phyloP scores from a whole-genome alignment of 139 green algal genomes.

The Closterium sp. region DNA sequence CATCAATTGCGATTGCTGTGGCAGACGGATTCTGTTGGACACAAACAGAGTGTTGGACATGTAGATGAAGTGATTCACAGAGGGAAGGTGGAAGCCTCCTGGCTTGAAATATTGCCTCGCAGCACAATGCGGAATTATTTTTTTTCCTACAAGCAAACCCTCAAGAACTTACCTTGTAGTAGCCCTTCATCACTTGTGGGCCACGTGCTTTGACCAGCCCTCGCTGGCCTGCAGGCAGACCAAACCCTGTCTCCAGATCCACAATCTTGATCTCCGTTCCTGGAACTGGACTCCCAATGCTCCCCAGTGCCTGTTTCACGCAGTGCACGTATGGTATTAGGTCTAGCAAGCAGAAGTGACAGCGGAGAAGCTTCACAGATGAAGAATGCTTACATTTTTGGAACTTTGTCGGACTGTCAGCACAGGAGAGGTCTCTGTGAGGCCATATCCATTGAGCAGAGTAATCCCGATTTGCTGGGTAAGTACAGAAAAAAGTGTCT shows the following conservation, averaged over 20 bases:
- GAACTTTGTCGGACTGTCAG: slow-evolving; percentile 69
- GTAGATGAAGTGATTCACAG: neutral
- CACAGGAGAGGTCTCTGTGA: slow-evolving; percentile 89
- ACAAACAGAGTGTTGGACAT: neutral
- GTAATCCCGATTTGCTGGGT: slow-evolving; percentile 62
- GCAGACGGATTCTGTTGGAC: slow-evolving; percentile 64
- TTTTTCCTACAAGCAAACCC: neutral
- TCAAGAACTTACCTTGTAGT: slow-evolving; percentile 49
- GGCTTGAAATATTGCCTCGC: too few species aligned
- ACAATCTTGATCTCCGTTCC: slow-evolving; percentile 80
- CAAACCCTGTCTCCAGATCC: slow-evolving; percentile 65
- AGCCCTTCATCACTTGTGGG: slow-evolving; percentile 74
- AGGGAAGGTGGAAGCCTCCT: neutral
- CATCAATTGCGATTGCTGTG: slow-evolving; percentile 77
- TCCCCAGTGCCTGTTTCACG: slow-evolving; percentile 65
- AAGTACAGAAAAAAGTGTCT: neutral
- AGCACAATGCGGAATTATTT: neutral
- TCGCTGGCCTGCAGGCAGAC: slow-evolving; percentile 66
- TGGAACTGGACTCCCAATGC: slow-evolving; percentile 72
- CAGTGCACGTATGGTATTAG: neutral
- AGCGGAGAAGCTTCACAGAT: neutral
- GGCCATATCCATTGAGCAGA: slow-evolving; percentile 89
- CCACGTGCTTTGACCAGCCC: slow-evolving; percentile 76
- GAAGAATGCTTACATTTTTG: slow-evolving; percentile 10
- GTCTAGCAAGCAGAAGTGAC: neutral